Percentiles rank a stretch among this genome's conserved stretches.
Conservation (phyloP, 768 basidiomycete genomes). For the Wakefieldia striispora region DNA sequence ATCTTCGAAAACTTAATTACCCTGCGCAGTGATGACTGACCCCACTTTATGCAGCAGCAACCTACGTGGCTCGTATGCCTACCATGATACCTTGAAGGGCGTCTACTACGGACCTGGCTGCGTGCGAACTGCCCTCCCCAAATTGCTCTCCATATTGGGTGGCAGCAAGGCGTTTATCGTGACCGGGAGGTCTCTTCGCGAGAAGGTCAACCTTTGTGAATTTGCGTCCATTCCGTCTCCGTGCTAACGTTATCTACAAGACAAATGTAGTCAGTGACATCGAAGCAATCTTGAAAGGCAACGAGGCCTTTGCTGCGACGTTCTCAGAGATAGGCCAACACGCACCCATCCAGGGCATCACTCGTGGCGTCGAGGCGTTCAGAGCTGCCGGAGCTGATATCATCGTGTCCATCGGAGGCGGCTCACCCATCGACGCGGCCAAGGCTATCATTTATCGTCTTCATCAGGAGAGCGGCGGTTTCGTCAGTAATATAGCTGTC, state of each 20-base stretch:
- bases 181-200: constrained; percentile 65
- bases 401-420: constrained; percentile 75
- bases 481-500: constrained; percentile 68
- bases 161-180: constrained; percentile 66
- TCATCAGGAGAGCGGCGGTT: constrained; percentile 55
- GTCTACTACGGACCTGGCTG: constrained; percentile 75
- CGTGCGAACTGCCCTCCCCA: constrained; percentile 58
- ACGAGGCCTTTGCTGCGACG: constrained; percentile 60
- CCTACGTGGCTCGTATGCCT: constrained; percentile 57
- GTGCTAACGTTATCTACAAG: constrained; percentile 18
- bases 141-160: constrained; percentile 51
- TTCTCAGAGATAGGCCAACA: constrained; percentile 76
- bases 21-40: constrained; percentile 7
- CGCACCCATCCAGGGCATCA: constrained; percentile 65
- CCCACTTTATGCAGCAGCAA: not conserved
- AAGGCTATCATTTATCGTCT: constrained; percentile 69
- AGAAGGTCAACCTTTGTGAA: constrained; percentile 44
- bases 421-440: constrained; percentile 75
- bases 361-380: constrained; percentile 53
- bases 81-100: constrained; percentile 64
- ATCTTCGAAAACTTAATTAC: not conserved
- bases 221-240: not conserved
- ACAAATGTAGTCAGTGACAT: constrained; percentile 25
- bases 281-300: constrained; percentile 48
- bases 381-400: constrained; percentile 59